Evolutionary conservation across 2,329 filamentous ascomycete genomes (phyloP).

Genomic region (Colletotrichum aenigma): DNA sequence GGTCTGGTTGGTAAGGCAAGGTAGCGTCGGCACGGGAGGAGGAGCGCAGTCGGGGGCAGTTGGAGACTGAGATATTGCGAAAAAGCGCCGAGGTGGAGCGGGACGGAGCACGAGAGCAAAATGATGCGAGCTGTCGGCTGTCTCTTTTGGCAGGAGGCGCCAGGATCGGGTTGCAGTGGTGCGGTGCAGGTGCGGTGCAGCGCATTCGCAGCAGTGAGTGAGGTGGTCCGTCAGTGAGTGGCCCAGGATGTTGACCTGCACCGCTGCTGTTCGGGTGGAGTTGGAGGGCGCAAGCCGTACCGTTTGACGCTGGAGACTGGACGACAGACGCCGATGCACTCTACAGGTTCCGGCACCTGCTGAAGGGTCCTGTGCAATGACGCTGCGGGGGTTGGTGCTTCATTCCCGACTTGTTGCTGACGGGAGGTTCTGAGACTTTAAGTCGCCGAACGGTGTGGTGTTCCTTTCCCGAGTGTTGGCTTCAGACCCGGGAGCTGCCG

Average conservation of each 20-base stretch:
- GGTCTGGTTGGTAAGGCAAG: background rate
- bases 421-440: background rate
- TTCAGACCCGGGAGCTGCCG: constrained; percentile 10
- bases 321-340: background rate
- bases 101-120: constrained; percentile 21
- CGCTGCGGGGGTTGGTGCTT: background rate
- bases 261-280: constrained; percentile 2
- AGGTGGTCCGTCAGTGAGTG: background rate
- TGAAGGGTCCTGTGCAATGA: constrained; percentile 18
- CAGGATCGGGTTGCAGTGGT: background rate
- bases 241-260: background rate
- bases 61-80: constrained; percentile 20
- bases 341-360: background rate
- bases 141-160: constrained; percentile 14
- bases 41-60: constrained; percentile 6
- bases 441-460: background rate
- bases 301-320: background rate
- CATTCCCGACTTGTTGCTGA: background rate
- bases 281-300: background rate
- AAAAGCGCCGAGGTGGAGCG: constrained; percentile 22
- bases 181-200: background rate
- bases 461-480: background rate
- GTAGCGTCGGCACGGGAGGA: background rate
- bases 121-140: constrained; percentile 17
- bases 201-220: background rate